phyloP scores from a whole-genome alignment of 495 filamentous ascomycete genomes.

The Cladorrhinum samala region DNA sequence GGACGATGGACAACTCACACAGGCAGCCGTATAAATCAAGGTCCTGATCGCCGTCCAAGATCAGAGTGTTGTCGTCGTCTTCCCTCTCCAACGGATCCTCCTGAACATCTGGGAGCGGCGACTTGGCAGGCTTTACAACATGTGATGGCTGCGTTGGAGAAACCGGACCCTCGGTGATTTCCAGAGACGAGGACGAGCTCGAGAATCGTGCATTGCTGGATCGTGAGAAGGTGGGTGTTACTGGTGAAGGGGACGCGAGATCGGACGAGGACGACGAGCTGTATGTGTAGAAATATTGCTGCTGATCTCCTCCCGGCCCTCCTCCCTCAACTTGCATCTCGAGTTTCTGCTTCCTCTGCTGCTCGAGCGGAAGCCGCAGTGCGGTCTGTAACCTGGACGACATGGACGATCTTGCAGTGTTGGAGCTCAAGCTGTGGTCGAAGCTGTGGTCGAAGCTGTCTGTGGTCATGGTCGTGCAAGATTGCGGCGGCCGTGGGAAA shows the following conservation, averaged over 20 bases:
- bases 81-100: conserved; percentile 50
- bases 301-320: conserved; percentile 21
- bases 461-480: neutral
- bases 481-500: neutral
- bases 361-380: conserved; percentile 45
- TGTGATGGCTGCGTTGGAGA: conserved; percentile 39
- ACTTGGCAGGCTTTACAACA: conserved; percentile 37
- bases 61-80: conserved; percentile 50
- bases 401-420: conserved; percentile 29
- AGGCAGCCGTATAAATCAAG: conserved; percentile 46
- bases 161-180: conserved; percentile 40
- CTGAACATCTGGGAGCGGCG: conserved; percentile 47
- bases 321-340: conserved; percentile 12
- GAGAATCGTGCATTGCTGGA: conserved; percentile 48
- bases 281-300: conserved; percentile 23
- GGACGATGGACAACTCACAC: conserved; percentile 35
- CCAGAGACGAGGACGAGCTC: conserved; percentile 46
- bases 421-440: neutral
- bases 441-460: too few species aligned
- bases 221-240: conserved; percentile 55
- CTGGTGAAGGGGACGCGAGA: conserved; percentile 52
- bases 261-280: conserved; percentile 55
- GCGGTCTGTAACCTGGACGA: conserved; percentile 47
- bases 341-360: conserved; percentile 45
- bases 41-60: conserved; percentile 24